phyloP scores from a whole-genome alignment of 2,329 filamentous ascomycete species.

The Fonsecaea nubica region DNA sequence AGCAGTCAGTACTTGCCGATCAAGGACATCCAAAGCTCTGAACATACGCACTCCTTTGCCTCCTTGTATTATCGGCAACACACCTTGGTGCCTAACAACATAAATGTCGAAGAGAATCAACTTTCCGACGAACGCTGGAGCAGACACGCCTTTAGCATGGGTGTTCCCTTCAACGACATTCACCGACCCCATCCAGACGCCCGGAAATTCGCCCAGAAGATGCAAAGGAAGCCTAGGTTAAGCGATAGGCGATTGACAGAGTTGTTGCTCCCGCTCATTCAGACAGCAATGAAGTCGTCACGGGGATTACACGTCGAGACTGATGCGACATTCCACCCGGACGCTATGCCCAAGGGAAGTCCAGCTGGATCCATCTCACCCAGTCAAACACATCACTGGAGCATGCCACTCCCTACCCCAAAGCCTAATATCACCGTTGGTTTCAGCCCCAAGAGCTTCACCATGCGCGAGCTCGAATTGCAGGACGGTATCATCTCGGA shows the following conservation, averaged over 20 bases:
- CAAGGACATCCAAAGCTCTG: slow-evolving; percentile 10
- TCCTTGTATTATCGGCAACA: slow-evolving; percentile 25
- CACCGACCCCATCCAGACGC: slow-evolving; percentile 22
- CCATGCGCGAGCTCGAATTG: slow-evolving; percentile 26
- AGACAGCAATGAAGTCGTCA: slow-evolving; percentile 23
- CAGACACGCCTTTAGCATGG: slow-evolving; percentile 29
- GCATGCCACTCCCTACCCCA: slow-evolving; percentile 28
- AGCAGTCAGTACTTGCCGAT: slow-evolving; percentile 13
- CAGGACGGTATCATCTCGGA: slow-evolving; percentile 34
- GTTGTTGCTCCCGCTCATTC: slow-evolving; percentile 22
- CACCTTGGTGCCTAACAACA: slow-evolving; percentile 26
- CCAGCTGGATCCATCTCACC: slow-evolving; percentile 9
- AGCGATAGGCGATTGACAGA: slow-evolving; percentile 23
- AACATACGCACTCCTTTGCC: background rate
- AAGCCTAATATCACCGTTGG: slow-evolving; percentile 32
- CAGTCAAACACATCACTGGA: slow-evolving; percentile 15
- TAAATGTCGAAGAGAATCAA: slow-evolving; percentile 18
- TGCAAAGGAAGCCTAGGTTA: slow-evolving; percentile 24
- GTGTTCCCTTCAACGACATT: slow-evolving; percentile 27
- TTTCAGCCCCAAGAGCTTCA: slow-evolving; percentile 30
- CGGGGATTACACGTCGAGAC: slow-evolving; percentile 24
- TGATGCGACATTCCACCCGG: slow-evolving; percentile 22
- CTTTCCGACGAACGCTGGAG: slow-evolving; percentile 30
- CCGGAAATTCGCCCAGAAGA: slow-evolving; percentile 27
- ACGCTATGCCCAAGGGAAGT: slow-evolving; percentile 25